Evolutionary conservation across 805 yeast species (phyloP), one percentile per base, ranked within the genome.

Genomic region (Pachysolen tannophilus): DNA sequence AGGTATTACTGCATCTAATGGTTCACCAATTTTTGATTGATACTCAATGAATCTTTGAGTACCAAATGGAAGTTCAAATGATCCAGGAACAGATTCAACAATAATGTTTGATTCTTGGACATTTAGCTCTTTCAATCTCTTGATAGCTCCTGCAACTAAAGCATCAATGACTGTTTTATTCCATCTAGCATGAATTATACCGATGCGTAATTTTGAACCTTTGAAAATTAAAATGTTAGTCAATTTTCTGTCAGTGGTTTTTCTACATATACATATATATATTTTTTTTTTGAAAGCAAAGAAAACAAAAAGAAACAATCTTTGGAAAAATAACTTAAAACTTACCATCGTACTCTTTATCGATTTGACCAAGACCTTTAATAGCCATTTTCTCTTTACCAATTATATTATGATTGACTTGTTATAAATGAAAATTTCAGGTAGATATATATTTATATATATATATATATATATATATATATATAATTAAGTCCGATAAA

Each of bases 141-240:
- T 56, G 25, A 76, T 57, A 17, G 92, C 87, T 35, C 97, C 97
- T 21, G 70, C 61, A 6, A 88, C 88, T 30, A 92, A 66, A 10
- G 85, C 80, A 30, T 76, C 78, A 48, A 92, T 86, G 43, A 92
- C 76, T 32, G 65, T 61, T 26, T 64, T 58, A 60, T 92, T 92
- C 98, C 98, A 92, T 59, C 98, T 82, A 11, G 98, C 97, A 57
- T 88, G 96, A 38, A 92, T 72, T 52, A 92, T 86, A 24, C 90
- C 96, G 35, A 92, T 67, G 47, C 80, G 72, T 44, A 88, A 64
- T 2, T 62, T 52, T 20, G 80, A 68, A 9, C 75, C 72, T 53
- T 34, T 23, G 28, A 31, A 39, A n/a, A 8, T 20, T 8, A 4
- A 9, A 14, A n/a, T 6, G 30, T 11, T 26, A n/a, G 26, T 27